phyloP scores from a whole-genome alignment of 257 asterid genomes.

The Nicotiana attenuata region DNA sequence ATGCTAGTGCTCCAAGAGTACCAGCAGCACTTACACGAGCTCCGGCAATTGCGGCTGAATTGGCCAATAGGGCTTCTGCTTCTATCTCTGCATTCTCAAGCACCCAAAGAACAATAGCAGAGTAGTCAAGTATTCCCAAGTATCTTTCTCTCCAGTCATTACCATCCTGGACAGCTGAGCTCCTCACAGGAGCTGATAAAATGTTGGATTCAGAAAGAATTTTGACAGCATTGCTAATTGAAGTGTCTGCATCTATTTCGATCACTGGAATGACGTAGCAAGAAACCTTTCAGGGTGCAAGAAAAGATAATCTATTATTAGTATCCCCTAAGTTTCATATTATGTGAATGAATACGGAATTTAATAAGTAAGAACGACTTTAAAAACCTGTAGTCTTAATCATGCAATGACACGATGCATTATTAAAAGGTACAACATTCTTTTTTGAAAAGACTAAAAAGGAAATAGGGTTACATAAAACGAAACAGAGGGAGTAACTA shows the following conservation, averaged over 20 bases:
- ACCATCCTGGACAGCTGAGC: slow-evolving; percentile 34
- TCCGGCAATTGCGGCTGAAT: slow-evolving; percentile 67
- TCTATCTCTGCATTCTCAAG: slow-evolving; percentile 68
- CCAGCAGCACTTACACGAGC: slow-evolving; percentile 67
- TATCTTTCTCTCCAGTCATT: slow-evolving; percentile 62
- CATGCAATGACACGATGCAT: background rate
- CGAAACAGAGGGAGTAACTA: background rate
- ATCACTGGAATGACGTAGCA: slow-evolving; percentile 37
- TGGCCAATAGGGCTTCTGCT: slow-evolving; percentile 60
- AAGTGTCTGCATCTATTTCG: slow-evolving; percentile 57
- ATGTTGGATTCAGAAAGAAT: slow-evolving; percentile 72
- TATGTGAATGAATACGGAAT: background rate
- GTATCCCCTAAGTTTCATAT: background rate
- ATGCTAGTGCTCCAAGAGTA: slow-evolving; percentile 62
- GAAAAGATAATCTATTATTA: background rate
- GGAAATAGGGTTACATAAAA: background rate
- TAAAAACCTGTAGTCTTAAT: no score
- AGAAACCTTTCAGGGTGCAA: background rate
- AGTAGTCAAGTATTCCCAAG: slow-evolving; percentile 63
- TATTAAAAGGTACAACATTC: no score
- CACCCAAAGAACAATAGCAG: slow-evolving; percentile 75
- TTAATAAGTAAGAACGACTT: no score
- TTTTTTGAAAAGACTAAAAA: no score
- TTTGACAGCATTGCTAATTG: slow-evolving; percentile 52
- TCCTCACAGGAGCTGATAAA: slow-evolving; percentile 63